Evolutionary conservation across 495 filamentous ascomycete genomes (phyloP), one percentile per base, ranked within the genome.

Genomic region (Aspergillus cavernicola): DNA sequence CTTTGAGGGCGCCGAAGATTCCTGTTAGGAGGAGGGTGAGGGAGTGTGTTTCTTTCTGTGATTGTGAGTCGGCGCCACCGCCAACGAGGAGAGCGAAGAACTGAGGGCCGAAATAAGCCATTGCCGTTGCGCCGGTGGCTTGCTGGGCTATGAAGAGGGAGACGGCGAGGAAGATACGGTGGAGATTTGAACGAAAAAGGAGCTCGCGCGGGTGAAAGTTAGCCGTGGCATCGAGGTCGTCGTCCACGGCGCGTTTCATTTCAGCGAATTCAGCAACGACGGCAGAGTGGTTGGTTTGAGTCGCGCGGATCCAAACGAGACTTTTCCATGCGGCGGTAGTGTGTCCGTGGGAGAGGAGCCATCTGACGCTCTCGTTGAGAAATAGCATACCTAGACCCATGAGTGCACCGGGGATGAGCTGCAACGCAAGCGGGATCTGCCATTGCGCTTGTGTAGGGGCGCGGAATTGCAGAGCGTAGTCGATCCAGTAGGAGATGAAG

Each of bases 31-130:
- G 52, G 13, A 69, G 65, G 13, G 56, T 58, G 44, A 58, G 52
- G 22, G 47, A 43, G 31, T 52, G 53, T 7, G 39, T 43, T 37
- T 19, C 22, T 42, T 4, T 9, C 13, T 12, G 15, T 43, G 40
- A n/a, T 43, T n/a, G 8, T 26, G 23, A 31, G 26, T 24, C 18
- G 15, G 42, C 6, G 31, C 3, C 12, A n/a, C 3, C 6, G 26
- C 73, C 71, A 36, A 81, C 73, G 13, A 78, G 70, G 60, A 92
- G 73, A 8, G 67, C 64, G 53, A 82, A 80, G 53, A 79, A 76
- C 46, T 80, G 76, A 3, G 76, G 76, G 0, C 75, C 76, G 42
- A 75, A 78, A 57, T 80, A 80, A 1, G 77, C 76, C 53, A 80
- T 57, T 3, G 75, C 74, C 7, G 77, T 80, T 47, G 77, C 76